Evolutionary conservation across 352 stramenopile species (phyloP), one percentile per base, ranked within the genome.

Genomic region (Pythium phragmitis): DNA sequence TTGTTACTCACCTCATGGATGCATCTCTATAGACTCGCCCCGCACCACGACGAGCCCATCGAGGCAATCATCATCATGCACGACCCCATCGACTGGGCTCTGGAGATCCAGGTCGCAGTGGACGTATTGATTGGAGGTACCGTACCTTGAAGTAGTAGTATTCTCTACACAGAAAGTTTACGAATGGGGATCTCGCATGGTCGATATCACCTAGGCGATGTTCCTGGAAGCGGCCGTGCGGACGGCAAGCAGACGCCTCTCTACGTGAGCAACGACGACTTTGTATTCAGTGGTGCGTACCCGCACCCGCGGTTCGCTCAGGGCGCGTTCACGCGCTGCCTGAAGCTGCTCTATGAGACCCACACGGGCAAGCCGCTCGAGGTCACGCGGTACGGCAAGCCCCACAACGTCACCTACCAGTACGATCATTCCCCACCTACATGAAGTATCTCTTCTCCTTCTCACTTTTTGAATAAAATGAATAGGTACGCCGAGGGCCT

Each of bases 1-100:
- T 39, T 39, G 34, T 39, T 56, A 7, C 47, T 16, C 33, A 28
- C 36, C 11, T 7, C 12, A 7, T 53, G 37, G 17, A 21, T 46
- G 9, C 1, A n/a, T 26, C 4, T 6, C 26, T 26, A 16, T 36
- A 93, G 85, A 16, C 43, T 54, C 12, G 76, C 78, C 14, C 81
- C 76, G 23, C 71, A 87, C 54, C 68, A 87, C 33, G 73, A 87
- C 26, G 85, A 94, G 43, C 84, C 84, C 4, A 82, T 96, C 47
- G 82, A 87, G 36, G 89, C 83, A 17, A 85, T 97, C 63, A 80
- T 97, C 68, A 77, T 97, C 58, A 92, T 97, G 77, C 90, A 97
- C 67, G 89, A 97, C 43, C 89, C 90, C 11, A 82, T 92, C 39
- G 74, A 97, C 65, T 97, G 90, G 90, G 89, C 90, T 0, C 79